These are phyloP conservation scores for Barbatosphaeria neglecta DNA, from an alignment of 495 filamentous ascomycete genomes.

Conservation along the genomic window DNA sequence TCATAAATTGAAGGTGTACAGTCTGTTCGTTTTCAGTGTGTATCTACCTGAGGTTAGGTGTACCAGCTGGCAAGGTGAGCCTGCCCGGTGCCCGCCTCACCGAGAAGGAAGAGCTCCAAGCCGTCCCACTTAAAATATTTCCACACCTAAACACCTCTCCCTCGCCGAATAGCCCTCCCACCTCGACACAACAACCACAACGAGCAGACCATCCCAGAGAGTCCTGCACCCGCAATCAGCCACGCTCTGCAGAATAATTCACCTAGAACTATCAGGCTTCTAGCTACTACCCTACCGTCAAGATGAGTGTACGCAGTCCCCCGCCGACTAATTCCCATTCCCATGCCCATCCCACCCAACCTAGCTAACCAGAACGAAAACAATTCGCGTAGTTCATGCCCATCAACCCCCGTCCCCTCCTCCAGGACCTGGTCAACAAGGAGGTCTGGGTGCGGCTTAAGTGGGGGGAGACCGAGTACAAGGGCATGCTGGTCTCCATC, in stretches of 20 bases:
- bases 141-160: neutral
- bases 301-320: neutral
- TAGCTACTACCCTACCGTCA: neutral
- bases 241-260: too few relatives aligned
- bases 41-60: too few relatives aligned
- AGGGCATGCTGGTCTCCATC: constrained; percentile 73
- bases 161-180: too few relatives aligned
- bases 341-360: neutral
- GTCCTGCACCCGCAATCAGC: too few relatives aligned
- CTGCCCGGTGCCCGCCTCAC: neutral
- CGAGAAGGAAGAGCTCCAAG: neutral
- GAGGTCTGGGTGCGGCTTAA: constrained; percentile 86
- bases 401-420: constrained; percentile 73
- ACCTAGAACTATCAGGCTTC: neutral
- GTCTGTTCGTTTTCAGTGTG: neutral
- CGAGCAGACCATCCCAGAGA: too few relatives aligned
- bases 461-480: constrained; percentile 97
- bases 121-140: neutral
- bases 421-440: constrained; percentile 54
- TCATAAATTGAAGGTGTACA: too few relatives aligned
- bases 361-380: neutral
- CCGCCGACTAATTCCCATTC: too few relatives aligned
- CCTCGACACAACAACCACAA: too few relatives aligned
- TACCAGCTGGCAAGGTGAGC: neutral
- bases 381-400: constrained; percentile 52